Percentiles rank a stretch among this genome's conserved stretches.
phyloP scores from a whole-genome alignment of 208 protist genomes.

The Leishmania guyanensis region DNA sequence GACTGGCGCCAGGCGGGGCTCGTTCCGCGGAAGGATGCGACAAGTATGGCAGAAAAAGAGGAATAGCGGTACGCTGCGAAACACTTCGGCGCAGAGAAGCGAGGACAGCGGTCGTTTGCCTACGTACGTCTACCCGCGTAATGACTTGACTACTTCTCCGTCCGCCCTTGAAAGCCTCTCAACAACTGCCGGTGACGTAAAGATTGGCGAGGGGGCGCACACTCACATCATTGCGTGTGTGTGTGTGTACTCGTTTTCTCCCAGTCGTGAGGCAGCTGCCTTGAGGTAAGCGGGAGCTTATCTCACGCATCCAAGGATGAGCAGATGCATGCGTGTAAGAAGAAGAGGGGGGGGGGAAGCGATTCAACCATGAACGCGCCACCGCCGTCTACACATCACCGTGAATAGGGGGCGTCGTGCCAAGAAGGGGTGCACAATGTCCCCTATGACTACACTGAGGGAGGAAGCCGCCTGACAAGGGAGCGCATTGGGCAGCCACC shows the following conservation, averaged over 20 bases:
- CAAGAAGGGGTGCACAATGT: not conserved
- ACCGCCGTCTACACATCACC: not conserved
- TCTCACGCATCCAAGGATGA: not conserved
- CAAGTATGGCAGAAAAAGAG: not conserved
- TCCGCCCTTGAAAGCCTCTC: not conserved
- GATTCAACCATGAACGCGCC: not conserved
- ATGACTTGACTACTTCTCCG: not conserved
- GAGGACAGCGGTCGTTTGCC: not conserved
- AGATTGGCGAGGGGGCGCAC: not conserved
- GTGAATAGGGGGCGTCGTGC: not conserved
- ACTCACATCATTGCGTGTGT: not conserved
- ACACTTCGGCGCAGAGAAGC: not conserved
- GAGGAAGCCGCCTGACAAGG: not conserved
- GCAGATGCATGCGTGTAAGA: not conserved
- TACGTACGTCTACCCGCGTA: not conserved
- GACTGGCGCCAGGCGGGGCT: not conserved
- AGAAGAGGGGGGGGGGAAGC: not conserved
- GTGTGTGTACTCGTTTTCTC: not conserved
- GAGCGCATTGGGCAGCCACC: not conserved
- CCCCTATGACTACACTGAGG: not conserved
- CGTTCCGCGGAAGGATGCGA: not conserved
- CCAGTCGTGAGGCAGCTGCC: not conserved
- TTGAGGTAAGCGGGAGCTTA: not conserved
- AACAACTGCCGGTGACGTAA: not conserved
- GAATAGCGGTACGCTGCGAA: not conserved